Base-by-base conservation (phyloP, 345 rosid genomes). In the Sonneratia alba region DNA sequence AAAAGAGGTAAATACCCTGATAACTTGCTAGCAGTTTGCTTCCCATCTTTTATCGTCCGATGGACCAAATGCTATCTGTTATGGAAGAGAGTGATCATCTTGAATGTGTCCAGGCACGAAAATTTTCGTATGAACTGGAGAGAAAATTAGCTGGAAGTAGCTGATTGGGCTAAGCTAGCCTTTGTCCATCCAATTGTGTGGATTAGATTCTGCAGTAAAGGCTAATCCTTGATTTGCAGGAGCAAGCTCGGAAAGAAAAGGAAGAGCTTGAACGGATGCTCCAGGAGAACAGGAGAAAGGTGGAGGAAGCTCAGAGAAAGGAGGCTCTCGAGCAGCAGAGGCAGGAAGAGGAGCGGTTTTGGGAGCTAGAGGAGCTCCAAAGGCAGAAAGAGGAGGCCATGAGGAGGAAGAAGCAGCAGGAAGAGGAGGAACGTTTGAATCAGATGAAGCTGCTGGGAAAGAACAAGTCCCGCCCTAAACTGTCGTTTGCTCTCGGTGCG, bases 371-470 rank as follows among this genome's bases (percentile, higher is more conserved):
- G 77, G 90, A 86, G 80, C 85, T 89, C 67, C 99, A 91, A 79
- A 78, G 95, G 70, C 89, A 83, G 71, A 95, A 84, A 63, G 99
- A 88, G 83, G 99, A 90, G 76, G 93, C 91, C 1, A 75, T 87
- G 92, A 79, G 88, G 74, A 81, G 88, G 85, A 92, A 87, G 89
- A 90, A 89, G 74, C 92, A 89, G 16, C 90, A 90, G 81, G 96
- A 95, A 84, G 99, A 92, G 62, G 96, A 90, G 83, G 97, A 92
- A 69, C 91, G 99, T 14, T 66, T 65, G 22, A 90, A 92, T 68
- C 97, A 90, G 88, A 86, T 90, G 93, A 92, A 89, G 79, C 81
- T 95, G 70, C 78, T 95, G 83, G 99, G 99, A 61, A 95, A 95
- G 89, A 95, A 95, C 88, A 95, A 95, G 74, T 81, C 93, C 43